Evolutionary conservation across 1,284 basidiomycete genomes (phyloP), one percentile per base, ranked within the genome.

Genomic region (Pseudozyma flocculosa): DNA sequence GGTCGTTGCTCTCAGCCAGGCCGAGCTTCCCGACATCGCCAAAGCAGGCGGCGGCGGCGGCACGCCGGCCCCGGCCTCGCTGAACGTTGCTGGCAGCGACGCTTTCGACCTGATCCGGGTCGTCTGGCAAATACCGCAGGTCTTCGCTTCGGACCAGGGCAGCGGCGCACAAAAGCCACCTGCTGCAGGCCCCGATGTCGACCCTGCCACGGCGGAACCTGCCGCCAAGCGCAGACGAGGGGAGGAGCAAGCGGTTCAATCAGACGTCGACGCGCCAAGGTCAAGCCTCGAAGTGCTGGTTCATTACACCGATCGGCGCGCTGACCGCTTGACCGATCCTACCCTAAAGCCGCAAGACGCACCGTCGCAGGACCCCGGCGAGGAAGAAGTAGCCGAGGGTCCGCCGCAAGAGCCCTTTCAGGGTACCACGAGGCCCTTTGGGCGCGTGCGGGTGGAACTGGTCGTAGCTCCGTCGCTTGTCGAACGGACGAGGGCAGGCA

Each of bases 51-150:
- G 15, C 10, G 10, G 15, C 32, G 32, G 15, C 10, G 10, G 15
- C 10, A 18, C n/a, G 3, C 29, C 3, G 45, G 40, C n/a, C 7
- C 24, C 29, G 22, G 44, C 9, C 17, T 18, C 43, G 3, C 19
- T 68, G 10, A 48, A 61, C 22, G 65, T 61, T 9, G 40, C 60
- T 2, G 56, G 56, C 14, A 65, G 57, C 2, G 65, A 63, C 43
- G 56, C 61, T 3, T 64, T 65, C 23, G 61, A 59, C 42, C 46
- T 61, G 34, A 44, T 68, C 54, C 57, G 57, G 24, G 39, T 68
- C 36, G 60, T 54, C 17, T 68, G 65, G 65, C 52, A 43, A 37
- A 40, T 68, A 17, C 65, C 65, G 7, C 43, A 42, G 5, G 15
- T 51, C n/a, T 18, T 24, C 2, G n/a, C 51, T 14, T 17, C 8